Percentiles rank a stretch among this genome's conserved stretches.
Evolutionary conservation across 129 eudicot species (phyloP).

Genomic region (Pseudognaphalium luteoalbum): DNA sequence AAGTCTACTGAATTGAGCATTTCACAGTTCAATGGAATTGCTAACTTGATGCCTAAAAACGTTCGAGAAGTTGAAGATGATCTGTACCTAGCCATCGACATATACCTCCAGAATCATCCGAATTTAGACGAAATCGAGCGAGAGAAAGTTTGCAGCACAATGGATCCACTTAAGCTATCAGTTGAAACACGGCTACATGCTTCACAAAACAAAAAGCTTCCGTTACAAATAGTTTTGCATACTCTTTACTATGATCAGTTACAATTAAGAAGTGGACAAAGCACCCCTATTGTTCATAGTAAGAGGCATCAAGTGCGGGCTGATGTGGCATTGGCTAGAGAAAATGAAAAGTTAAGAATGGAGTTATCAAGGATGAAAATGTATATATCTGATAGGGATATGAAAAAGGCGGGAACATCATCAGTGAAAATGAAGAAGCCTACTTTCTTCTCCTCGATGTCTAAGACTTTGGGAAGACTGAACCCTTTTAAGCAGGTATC

Average conservation of each 20-base stretch:
- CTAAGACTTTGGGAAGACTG: constrained; percentile 72
- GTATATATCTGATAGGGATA: constrained; percentile 61
- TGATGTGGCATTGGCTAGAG: constrained; percentile 63
- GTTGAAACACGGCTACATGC: constrained; percentile 75
- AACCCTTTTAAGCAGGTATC: constrained; percentile 85
- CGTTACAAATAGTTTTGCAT: constrained; percentile 74
- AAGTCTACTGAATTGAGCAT: constrained; percentile 54
- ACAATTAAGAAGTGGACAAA: constrained; percentile 55
- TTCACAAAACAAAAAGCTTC: constrained; percentile 79
- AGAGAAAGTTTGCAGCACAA: constrained; percentile 76
- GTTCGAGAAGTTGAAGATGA: constrained; percentile 78
- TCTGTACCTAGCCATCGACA: constrained; percentile 81
- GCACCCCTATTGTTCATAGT: constrained; percentile 33
- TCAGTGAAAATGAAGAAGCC: constrained; percentile 36
- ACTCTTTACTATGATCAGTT: constrained; percentile 76
- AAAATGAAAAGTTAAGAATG: constrained; percentile 58
- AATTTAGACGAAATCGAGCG: constrained; percentile 78
- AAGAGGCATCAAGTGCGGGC: constrained; percentile 57
- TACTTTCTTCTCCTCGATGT: constrained; percentile 66
- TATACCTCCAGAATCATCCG: constrained; percentile 81
- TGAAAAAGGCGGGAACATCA: constrained; percentile 21
- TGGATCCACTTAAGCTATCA: constrained; percentile 81
- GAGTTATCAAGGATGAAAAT: constrained; percentile 78
- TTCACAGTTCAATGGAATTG: constrained; percentile 83
- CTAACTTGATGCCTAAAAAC: constrained; percentile 66